Base-by-base conservation (phyloP, 2,329 filamentous ascomycete genomes). In the Aspergillus sp. region DNA sequence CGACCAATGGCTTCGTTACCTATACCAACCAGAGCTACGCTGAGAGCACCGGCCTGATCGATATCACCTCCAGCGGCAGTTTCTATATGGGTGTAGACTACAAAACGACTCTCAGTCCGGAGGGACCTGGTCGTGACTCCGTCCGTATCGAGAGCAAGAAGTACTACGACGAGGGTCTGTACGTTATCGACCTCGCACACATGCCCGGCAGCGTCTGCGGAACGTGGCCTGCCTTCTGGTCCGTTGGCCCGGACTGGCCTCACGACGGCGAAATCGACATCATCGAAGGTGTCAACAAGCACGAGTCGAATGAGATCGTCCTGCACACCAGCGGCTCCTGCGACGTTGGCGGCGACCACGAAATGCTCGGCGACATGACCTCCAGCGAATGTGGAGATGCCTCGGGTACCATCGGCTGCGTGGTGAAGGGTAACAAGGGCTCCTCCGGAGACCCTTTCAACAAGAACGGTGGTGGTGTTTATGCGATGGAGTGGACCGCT, bases 401-500 rank as follows among this genome's bases (percentile, higher is more conserved):
- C 12, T 62, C 72, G 2, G 73, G 73, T 12, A 67, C 73, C 0
- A 68, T 76, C n/a, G 75, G 73, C 16, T 81, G 80, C 59, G 74
- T 73, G 1, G 75, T 80, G 16, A 52, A 73, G 39, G 77, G 78
- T 26, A 67, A 76, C 18, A 64, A 71, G 32, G 72, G 75, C 24
- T 74, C 70, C 55, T 87, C 81, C 58, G 86, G 86, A 39, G 71
- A 73, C 4, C 78, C 73, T 0, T 84, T 89, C 73, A 89, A 85
- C 64, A 62, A 69, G 3, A 66, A 74, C 16, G 76, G 77, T 1
- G 82, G 82, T 51, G 82, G 81, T 53, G 69, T 84, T 1, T 80
- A 82, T 63, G 82, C 80, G 1, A 75, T 82, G 65, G 78, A 84
- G 62, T 75, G 82, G 72, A 79, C 80, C 4, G 62, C 67, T 5